phyloP scores from a whole-genome alignment of 2,329 filamentous ascomycete species.

The Phaeosphaeriaceae sp. region DNA sequence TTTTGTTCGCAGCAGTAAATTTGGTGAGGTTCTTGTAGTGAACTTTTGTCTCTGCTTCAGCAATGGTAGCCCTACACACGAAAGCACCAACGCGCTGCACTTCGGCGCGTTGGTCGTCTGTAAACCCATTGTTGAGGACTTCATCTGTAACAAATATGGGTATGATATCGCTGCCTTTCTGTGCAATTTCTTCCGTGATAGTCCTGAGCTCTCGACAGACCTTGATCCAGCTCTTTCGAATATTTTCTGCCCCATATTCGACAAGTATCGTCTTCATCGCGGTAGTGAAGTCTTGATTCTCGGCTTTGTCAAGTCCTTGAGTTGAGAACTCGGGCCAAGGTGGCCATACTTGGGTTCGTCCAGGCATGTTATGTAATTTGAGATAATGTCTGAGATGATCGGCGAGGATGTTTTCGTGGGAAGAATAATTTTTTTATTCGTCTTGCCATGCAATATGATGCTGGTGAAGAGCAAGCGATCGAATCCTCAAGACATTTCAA shows the following conservation, averaged over 20 bases:
- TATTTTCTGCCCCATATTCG: constrained; percentile 46
- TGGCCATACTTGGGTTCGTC: constrained; percentile 2
- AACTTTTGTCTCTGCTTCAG: constrained; percentile 22
- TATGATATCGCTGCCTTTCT: constrained; percentile 43
- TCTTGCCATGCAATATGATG: not conserved
- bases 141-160: constrained; percentile 41
- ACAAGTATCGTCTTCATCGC: constrained; percentile 46
- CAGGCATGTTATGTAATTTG: not conserved
- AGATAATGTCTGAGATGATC: too few relatives aligned
- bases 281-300: not conserved
- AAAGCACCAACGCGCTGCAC: constrained; percentile 38
- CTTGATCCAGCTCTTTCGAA: constrained; percentile 49
- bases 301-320: not conserved
- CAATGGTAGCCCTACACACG: constrained; percentile 29
- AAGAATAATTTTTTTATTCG: not conserved
- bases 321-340: constrained; percentile 6
- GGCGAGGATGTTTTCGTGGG: too few relatives aligned
- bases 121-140: constrained; percentile 28
- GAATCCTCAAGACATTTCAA: not conserved
- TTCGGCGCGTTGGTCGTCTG: constrained; percentile 24
- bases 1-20: constrained; percentile 44
- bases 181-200: constrained; percentile 48
- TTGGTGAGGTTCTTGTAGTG: constrained; percentile 42
- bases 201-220: constrained; percentile 47
- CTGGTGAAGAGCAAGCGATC: not conserved